Evolutionary conservation across 1,139 yeast species (phyloP).

Genomic region (Hansenula lynferdii): DNA sequence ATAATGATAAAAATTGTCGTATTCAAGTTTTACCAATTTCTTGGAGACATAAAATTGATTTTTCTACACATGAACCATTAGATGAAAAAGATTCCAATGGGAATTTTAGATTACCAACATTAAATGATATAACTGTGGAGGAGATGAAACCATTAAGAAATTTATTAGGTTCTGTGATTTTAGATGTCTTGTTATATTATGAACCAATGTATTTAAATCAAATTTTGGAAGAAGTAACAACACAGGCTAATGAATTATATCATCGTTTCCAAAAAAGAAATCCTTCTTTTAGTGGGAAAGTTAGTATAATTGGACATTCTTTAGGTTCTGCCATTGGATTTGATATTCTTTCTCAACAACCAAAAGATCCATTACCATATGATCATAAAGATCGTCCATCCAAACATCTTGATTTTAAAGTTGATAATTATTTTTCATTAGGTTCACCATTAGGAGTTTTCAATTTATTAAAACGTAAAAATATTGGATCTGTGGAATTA

Average conservation of each 20-base stretch:
- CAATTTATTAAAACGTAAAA: conserved; percentile 58
- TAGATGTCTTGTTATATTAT: conserved; percentile 81
- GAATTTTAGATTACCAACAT: conserved; percentile 45
- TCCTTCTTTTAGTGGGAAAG: conserved; percentile 74
- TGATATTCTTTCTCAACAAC: conserved; percentile 67
- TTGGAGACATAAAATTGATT: conserved; percentile 71
- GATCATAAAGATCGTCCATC: conserved; percentile 3
- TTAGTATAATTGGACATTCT: conserved; percentile 87
- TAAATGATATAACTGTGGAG: conserved; percentile 73
- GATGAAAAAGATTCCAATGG: conserved; percentile 24
- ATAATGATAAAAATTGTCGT: conserved; percentile 42
- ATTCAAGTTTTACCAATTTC: conserved; percentile 76
- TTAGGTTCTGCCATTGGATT: conserved; percentile 83
- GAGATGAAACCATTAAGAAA: conserved; percentile 76
- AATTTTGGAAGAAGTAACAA: conserved; percentile 61
- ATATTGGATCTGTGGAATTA: conserved; percentile 30
- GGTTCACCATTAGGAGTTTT: conserved; percentile 94
- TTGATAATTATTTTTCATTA: conserved; percentile 68
- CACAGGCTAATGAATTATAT: conserved; percentile 69
- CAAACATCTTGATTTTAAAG: conserved; percentile 56
- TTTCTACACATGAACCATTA: conserved; percentile 38
- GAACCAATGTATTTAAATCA: conserved; percentile 66
- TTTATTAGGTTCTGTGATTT: conserved; percentile 76
- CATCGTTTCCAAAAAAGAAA: conserved; percentile 53
- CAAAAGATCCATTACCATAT: conserved; percentile 22